Evolutionary conservation across 2,329 filamentous ascomycete species (phyloP).

Genomic region (Furcasterigmium sp.): DNA sequence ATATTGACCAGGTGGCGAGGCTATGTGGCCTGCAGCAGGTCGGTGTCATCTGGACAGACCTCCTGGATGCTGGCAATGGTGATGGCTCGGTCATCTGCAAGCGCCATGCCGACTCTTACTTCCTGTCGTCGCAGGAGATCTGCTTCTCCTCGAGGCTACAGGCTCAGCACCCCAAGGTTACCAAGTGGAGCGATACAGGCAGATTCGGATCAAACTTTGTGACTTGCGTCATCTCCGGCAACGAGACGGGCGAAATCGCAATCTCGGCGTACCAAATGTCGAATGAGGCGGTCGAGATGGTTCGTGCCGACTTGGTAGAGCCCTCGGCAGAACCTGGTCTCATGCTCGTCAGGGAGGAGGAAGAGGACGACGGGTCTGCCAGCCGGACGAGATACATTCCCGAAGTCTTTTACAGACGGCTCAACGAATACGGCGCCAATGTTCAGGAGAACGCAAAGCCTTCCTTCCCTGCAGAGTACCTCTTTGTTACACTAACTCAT

Average conservation of each 20-base stretch:
- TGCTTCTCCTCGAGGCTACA: constrained; percentile 85
- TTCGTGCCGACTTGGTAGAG: constrained; percentile 88
- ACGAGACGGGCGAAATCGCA: constrained; percentile 80
- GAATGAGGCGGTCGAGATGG: constrained; percentile 95
- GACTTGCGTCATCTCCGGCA: constrained; percentile 91
- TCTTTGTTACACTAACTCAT: constrained; percentile 92
- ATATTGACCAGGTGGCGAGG: constrained; percentile 73
- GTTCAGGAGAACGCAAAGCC: constrained; percentile 98
- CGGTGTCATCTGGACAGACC: constrained; percentile 91
- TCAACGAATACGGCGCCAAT: constrained; percentile 94
- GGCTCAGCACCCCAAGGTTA: constrained; percentile 80
- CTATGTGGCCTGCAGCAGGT: constrained; percentile 83
- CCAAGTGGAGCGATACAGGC: constrained; percentile 95
- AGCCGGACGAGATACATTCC: constrained; percentile 84
- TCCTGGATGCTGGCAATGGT: constrained; percentile 73
- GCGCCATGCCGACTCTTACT: constrained; percentile 92
- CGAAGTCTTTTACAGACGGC: constrained; percentile 91
- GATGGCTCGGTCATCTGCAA: constrained; percentile 91
- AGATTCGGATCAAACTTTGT: constrained; percentile 95
- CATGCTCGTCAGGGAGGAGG: constrained; percentile 92
- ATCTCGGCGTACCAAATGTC: constrained; percentile 93
- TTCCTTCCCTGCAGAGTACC: constrained; percentile 91
- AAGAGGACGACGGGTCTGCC: constrained; percentile 68
- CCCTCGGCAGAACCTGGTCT: constrained; percentile 87
- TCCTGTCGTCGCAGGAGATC: constrained; percentile 86